Evolutionary conservation across 148 eudicot genomes (phyloP).

Genomic region (Heliosperma pusillum): DNA sequence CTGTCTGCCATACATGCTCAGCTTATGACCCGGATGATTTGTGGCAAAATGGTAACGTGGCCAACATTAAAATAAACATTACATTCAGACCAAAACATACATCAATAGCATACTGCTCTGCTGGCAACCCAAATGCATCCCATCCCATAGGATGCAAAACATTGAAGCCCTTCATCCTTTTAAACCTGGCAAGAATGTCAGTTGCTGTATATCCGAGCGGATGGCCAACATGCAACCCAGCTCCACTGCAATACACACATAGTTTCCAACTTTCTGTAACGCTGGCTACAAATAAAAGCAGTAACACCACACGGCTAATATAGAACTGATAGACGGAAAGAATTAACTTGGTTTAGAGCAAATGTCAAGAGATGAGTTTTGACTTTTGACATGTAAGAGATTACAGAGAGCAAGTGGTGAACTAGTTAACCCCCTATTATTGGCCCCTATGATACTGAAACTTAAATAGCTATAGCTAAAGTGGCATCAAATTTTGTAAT

Average conservation of each 20-base stretch:
- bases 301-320: neutral
- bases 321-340: neutral
- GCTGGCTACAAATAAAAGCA: constrained; percentile 7
- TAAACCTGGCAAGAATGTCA: constrained; percentile 93
- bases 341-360: neutral
- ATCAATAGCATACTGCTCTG: constrained; percentile 98
- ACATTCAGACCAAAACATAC: constrained; percentile 32
- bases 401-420: neutral
- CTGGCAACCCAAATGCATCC: constrained; percentile 99
- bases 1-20: constrained; percentile 62
- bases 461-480: neutral
- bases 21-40: constrained; percentile 29
- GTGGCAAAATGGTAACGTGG: constrained; percentile 5
- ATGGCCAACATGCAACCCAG: constrained; percentile 98
- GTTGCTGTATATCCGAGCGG: constrained; percentile 99
- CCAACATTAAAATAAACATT: constrained; percentile 12
- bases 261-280: neutral
- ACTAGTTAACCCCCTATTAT: neutral
- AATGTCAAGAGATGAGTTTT: constrained; percentile 3
- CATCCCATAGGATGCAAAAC: constrained; percentile 99
- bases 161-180: constrained; percentile 95
- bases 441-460: neutral
- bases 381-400: neutral
- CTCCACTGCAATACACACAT: constrained; percentile 63
- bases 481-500: neutral